Conservation (phyloP, 2,329 filamentous ascomycete species). For the Hymenoscyphus occultus region DNA sequence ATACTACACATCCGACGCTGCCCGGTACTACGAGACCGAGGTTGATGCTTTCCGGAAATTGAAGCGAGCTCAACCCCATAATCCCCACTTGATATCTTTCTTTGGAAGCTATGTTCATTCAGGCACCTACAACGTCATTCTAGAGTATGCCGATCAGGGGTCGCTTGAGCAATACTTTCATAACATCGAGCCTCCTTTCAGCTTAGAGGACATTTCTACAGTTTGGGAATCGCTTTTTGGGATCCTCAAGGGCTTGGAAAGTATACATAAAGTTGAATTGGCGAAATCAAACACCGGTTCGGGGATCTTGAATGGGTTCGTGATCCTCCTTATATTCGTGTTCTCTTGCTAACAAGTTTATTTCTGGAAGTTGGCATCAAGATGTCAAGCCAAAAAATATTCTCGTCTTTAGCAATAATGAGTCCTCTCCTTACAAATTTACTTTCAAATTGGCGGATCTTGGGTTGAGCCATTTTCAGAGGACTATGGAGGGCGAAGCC, state of each 20-base stretch:
- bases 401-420: not conserved
- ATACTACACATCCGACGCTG: conserved; percentile 20
- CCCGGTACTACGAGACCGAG: conserved; percentile 25
- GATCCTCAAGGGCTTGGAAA: not conserved
- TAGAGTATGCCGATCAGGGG: conserved; percentile 36
- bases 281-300: conserved; percentile 18
- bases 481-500: no score
- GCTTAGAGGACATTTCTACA: conserved; percentile 23
- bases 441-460: conserved; percentile 33
- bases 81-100: conserved; percentile 25
- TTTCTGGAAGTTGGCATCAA: no score
- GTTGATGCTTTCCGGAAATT: conserved; percentile 22
- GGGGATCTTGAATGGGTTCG: conserved; percentile 17
- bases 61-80: not conserved
- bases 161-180: conserved; percentile 33
- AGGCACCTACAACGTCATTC: conserved; percentile 30
- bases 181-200: conserved; percentile 15
- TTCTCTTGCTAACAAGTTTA: no score
- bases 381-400: no score
- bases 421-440: conserved; percentile 18
- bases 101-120: conserved; percentile 23
- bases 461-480: conserved; percentile 23
- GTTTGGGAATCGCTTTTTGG: conserved; percentile 27
- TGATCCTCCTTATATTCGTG: no score
- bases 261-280: not conserved